Evolutionary conservation across 768 basidiomycete species (phyloP), one percentile per base, ranked within the genome.

Genomic region (Brasilioporus rufonigricans): DNA sequence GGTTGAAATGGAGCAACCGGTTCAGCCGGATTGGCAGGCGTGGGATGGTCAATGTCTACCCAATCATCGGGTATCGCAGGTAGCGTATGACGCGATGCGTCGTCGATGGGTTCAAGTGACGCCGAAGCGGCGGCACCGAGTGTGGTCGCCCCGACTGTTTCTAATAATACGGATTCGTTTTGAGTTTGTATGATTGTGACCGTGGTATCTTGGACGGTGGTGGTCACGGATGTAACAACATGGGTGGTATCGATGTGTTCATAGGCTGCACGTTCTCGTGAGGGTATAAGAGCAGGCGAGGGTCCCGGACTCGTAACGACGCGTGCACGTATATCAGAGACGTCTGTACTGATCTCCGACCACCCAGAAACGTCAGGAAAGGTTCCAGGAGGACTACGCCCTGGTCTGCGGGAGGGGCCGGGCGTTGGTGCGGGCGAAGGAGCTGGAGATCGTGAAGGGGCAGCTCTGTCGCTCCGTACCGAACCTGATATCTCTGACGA

Each of bases 381-480:
- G 0, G 69, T 61, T 4, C 69, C 69, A 5, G 69, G 69, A 33
- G 69, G 69, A 27, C 55, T 69, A 23, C 55, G 66, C 11, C 71
- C 61, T 11, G 32, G 50, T 36, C 63, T 61, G 2, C 71, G 71
- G 19, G 57, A 16, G 1, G 63, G 64, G 14, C 51, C 36, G 5
- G 58, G 58, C 4, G 50, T 45, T 18, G 62, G 60, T 23, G 59
- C 48, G 4, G 49, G 63, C 16, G 65, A 59, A 19, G 60, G 59
- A 31, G 50, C 60, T 1, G 61, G 50, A 6, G 69, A 68, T 3
- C 55, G 62, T 11, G 68, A 64, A 32, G 69, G 70, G 6, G 59
- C 41, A 38, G 69, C 69, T 52, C 69, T 62, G 43, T 70, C 66
- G 7, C 68, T 70, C 26, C 69, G 69, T 57, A 70, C 51, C 27